phyloP scores from a whole-genome alignment of 1,139 yeast genomes.

The Geotrichum phurueaensis region DNA sequence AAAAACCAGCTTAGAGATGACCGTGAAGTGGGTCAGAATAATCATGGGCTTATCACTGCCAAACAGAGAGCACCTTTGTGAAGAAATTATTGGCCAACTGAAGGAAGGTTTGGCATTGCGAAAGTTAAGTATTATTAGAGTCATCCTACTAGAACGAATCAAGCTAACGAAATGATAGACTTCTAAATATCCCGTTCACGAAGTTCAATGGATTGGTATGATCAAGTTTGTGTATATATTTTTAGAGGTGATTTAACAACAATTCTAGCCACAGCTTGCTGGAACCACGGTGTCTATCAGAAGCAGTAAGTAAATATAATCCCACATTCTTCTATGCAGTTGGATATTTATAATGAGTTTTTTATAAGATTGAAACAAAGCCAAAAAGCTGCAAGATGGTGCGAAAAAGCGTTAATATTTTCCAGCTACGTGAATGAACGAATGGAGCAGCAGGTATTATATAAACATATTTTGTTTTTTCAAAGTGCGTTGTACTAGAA shows the following conservation, averaged over 20 bases:
- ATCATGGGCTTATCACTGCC: constrained; percentile 17
- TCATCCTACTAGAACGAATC: background rate
- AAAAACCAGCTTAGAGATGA: constrained; percentile 7
- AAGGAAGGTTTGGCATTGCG: constrained; percentile 15
- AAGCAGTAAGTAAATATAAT: constrained; percentile 15
- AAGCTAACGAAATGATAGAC: background rate
- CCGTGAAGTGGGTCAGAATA: constrained; percentile 16
- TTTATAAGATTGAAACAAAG: constrained; percentile 14
- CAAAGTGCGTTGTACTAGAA: background rate
- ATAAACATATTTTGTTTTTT: background rate
- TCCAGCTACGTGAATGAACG: constrained; percentile 18
- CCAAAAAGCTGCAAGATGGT: constrained; percentile 18
- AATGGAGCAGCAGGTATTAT: constrained; percentile 19
- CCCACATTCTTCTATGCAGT: background rate
- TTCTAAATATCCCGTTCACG: constrained; percentile 15
- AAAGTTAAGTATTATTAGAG: constrained; percentile 7
- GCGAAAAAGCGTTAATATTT: constrained; percentile 18
- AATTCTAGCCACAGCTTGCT: constrained; percentile 18
- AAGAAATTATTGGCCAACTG: constrained; percentile 11
- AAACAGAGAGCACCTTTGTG: constrained; percentile 15
- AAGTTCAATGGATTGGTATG: constrained; percentile 19
- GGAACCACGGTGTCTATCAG: constrained; percentile 20
- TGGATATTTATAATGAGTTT: background rate
- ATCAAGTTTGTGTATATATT: background rate
- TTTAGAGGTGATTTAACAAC: background rate